Base-by-base conservation (phyloP, 75 land plant species). In the Cupressus sempervirens region DNA sequence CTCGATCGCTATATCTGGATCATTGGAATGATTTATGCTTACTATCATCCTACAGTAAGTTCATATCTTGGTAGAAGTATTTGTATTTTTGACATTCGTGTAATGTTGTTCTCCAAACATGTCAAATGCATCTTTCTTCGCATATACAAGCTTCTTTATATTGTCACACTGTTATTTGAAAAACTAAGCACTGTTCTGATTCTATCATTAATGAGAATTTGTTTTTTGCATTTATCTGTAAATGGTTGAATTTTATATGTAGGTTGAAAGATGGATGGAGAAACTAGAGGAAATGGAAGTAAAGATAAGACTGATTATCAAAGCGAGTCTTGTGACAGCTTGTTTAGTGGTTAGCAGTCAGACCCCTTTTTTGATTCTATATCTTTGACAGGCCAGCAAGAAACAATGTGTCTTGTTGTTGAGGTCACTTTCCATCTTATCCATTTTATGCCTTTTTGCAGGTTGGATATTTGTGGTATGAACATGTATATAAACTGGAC, bases 181-280 rank as follows among this genome's bases (percentile, higher is more conserved):
- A 15, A 35, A 26, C 18, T n/a, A 35, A 26, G 53, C 15, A 75
- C 29, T 40, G 79, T 34, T 75, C 43, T 32, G 6, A 16, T n/a
- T 82, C 36, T 16, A 34, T 29, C 18, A 80, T 82, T 58, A 32
- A 34, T 82, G 8, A 54, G 14, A 46, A 80, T 10, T 58, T 84
- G 15, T 48, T 41, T 15, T 80, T 9, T 75, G 74, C 82, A 83
- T 67, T 36, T 74, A 72, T 10, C 20, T 83, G 18, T 18, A 58
- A 82, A 23, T 36, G 5, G 84, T 83, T 74, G 29, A 52, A 35
- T 26, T 83, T 83, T 36, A 16, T 82, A 62, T 82, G 54, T 83
- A 98, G 99, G 98, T 98, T 80, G 99, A 98, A 83, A 93, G 92
- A 84, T 98, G 99, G 99, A 91, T 98, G 92, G 99, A 98, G 83